Evolutionary conservation across 169 alveolate species (phyloP).

Genomic region (Blepharisma undulans): DNA sequence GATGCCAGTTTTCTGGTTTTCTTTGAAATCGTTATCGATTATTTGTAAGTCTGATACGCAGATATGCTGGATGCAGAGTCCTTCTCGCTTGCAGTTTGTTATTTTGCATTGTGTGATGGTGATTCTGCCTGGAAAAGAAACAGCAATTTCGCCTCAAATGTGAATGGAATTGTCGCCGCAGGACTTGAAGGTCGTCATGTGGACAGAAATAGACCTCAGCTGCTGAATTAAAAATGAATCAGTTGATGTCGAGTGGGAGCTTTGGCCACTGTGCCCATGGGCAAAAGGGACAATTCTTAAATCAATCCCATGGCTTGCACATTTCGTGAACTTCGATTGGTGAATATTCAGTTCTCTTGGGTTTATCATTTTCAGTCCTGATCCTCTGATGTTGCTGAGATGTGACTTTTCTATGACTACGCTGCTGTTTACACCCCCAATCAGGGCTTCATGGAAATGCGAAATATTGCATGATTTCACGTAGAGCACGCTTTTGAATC

Average conservation of each 20-base stretch:
- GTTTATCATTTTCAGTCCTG: background rate
- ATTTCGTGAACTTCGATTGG: background rate
- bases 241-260: background rate
- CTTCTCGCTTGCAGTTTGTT: background rate
- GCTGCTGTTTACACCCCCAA: background rate
- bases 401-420: background rate
- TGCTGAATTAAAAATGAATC: background rate
- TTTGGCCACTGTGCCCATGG: background rate
- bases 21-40: slow-evolving; percentile 1
- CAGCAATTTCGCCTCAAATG: background rate
- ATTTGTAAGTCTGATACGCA: background rate
- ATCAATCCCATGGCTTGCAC: background rate
- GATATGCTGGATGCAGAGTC: background rate
- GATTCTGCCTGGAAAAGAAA: background rate
- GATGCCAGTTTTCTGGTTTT: background rate
- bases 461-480: slow-evolving; percentile 14
- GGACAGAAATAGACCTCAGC: background rate
- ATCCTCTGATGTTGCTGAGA: background rate
- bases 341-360: background rate
- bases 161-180: background rate
- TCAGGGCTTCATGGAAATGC: background rate
- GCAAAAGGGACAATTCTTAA: background rate
- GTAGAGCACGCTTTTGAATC: background rate
- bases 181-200: background rate
- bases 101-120: background rate